These are phyloP conservation scores for Blepharisma undulans DNA, from an alignment of 169 alveolate species.

Conservation along the genomic window DNA sequence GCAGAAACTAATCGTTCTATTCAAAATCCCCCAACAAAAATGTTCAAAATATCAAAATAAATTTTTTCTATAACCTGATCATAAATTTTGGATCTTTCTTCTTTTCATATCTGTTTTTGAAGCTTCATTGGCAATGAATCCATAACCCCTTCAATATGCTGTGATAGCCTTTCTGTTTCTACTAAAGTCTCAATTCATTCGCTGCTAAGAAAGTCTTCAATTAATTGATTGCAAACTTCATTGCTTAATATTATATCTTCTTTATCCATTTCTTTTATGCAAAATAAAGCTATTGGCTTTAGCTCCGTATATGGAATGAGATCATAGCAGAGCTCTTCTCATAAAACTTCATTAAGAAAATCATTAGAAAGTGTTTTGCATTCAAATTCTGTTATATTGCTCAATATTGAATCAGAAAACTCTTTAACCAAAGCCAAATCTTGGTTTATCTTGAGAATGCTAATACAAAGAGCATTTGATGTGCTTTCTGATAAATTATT, in stretches of 20 bases:
- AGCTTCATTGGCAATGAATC: background rate
- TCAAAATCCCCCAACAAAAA: background rate
- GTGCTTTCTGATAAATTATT: background rate
- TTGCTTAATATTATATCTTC: background rate
- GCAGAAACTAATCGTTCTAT: background rate
- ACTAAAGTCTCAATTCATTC: background rate
- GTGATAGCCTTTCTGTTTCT: background rate
- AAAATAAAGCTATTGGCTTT: background rate
- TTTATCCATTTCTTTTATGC: background rate
- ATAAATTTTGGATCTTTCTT: background rate
- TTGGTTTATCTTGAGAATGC: background rate
- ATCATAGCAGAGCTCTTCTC: background rate
- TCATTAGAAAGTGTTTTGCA: background rate
- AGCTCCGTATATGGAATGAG: background rate
- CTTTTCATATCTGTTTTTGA: background rate
- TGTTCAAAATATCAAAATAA: background rate
- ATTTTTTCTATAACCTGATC: background rate
- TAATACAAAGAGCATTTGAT: background rate
- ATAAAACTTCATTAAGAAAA: background rate
- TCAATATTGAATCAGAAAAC: background rate
- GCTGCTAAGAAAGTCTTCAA: background rate
- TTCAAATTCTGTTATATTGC: background rate
- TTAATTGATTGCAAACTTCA: background rate
- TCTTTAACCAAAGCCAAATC: background rate
- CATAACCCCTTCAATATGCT: background rate